These are phyloP conservation scores for Lasiodiplodia sp. DNA, from an alignment of 2,329 filamentous ascomycete species.

Conservation along the genomic window DNA sequence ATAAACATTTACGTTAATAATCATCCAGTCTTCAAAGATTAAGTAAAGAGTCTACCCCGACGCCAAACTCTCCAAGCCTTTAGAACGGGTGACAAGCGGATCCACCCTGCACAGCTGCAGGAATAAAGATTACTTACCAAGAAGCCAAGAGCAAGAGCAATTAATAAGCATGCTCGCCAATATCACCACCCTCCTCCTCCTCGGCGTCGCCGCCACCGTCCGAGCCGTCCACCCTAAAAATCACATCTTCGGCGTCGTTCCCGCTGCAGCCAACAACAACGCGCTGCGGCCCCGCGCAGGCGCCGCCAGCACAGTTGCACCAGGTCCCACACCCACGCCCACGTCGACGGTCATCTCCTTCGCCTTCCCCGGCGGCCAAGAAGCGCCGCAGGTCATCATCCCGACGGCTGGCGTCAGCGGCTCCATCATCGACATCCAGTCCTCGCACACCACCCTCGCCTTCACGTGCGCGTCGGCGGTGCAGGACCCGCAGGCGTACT, in stretches of 20 bases:
- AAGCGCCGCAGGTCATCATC: background rate
- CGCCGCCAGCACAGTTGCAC: background rate
- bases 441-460: background rate
- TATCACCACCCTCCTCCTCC: background rate
- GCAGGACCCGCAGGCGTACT: background rate
- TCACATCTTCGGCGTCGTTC: too few relatives aligned
- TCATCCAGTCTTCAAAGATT: too few relatives aligned
- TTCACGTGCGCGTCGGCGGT: background rate
- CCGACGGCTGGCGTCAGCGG: constrained; percentile 5
- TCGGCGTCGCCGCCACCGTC: background rate
- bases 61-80: too few relatives aligned
- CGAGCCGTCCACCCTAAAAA: too few relatives aligned
- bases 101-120: too few relatives aligned
- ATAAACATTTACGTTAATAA: too few relatives aligned
- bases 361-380: background rate
- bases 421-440: constrained; percentile 3
- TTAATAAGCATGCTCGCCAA: background rate
- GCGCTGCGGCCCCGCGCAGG: too few relatives aligned
- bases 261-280: too few relatives aligned
- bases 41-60: too few relatives aligned
- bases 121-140: too few relatives aligned
- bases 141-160: too few relatives aligned
- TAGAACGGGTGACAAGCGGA: too few relatives aligned
- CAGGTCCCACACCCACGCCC: background rate
- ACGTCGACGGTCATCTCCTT: constrained; percentile 6